Base-by-base conservation (phyloP, 2,329 filamentous ascomycete genomes). In the Endoconidiophora laricicola region DNA sequence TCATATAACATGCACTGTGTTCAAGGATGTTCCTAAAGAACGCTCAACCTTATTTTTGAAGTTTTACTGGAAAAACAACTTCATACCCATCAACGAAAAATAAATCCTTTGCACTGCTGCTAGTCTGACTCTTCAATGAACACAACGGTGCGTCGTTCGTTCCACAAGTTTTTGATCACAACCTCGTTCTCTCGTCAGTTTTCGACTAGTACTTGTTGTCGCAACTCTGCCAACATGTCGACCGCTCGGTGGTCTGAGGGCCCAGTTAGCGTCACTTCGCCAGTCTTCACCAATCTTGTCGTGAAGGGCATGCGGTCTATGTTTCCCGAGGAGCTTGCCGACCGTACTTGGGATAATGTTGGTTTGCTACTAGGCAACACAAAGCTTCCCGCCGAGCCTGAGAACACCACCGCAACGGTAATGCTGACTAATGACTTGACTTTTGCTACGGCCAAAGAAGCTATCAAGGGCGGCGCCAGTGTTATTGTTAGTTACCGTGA, bases 261-360 rank as follows among this genome's bases (percentile, higher is more conserved):
- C 14, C 46, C 42, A 10, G 46, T 52, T 6, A 22, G 41, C 23
- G 48, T 53, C 40, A 50, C 48, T 18, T 55, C 53, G 18, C 53
- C 55, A 16, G 53, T 49, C 51, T 74, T 76, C 54, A 74, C 69
- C 12, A 63, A 69, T 60, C 60, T 65, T n/a, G 86, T 93, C 46
- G 81, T 93, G 52, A 70, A 71, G 58, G 80, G 85, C 7, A 88
- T 94, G 83, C 77, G 75, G 60, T 80, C 76, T 46, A 91, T 87
- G 53, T 98, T 94, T 62, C 91, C 91, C 0, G 86, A 93, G 61
- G 78, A 79, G 54, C 71, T 95, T 40, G 91, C 91, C 7, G 91
- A 96, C 61, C 81, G 81, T 58, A 79, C 83, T 56, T 98, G 88
- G 74, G 91, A 98, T 63, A 98, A 98, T 61, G 94, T 93, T n/a